Base-by-base conservation (phyloP, 1,139 yeast genomes). In the Tardiomyces digboiensis region DNA sequence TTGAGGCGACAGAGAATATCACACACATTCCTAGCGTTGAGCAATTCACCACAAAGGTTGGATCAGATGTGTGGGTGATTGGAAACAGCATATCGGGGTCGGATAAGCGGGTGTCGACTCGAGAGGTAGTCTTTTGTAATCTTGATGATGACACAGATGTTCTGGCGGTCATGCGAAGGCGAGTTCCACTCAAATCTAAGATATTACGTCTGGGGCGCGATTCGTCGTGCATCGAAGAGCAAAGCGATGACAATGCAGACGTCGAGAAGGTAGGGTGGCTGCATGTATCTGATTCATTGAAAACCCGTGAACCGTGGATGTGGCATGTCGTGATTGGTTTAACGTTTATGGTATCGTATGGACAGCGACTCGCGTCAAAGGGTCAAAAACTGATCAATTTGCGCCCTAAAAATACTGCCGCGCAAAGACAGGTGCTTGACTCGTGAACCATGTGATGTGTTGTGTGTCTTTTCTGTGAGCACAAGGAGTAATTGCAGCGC, bases 231-330 rank as follows among this genome's bases (percentile, higher is more conserved):
- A 3, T 16, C 10, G 8, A 4, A 5, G 33, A 26, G 33, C 16
- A 26, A 8, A 26, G 33, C 33, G 40, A 38, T 14, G 22, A 38
- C 20, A 33, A 38, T 13, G 29, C 21, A 4, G 40, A 38, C 23
- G 8, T 22, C 16, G 40, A 38, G 18, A 20, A 20, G 14, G 21
- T 38, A n/a, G 40, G 40, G 6, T 38, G 40, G 40, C 29, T 38
- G 29, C 29, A 38, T 12, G 18, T 38, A 4, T 38, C 22, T 7
- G 21, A 22, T 14, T 7, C 29, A n/a, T 7, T 12, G 7, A 12
- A 33, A 10, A 13, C 22, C 4, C 18, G n/a, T 19, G 19, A 23
- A 21, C 19, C 21, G 19, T 38, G 40, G 33, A 19, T 21, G 29
- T 23, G 22, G 29, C 18, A 22, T 14, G 33, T 38, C 3, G 40